Base-by-base conservation (phyloP, 106 monocot genomes). In the Alisma plantagoaquatica region DNA sequence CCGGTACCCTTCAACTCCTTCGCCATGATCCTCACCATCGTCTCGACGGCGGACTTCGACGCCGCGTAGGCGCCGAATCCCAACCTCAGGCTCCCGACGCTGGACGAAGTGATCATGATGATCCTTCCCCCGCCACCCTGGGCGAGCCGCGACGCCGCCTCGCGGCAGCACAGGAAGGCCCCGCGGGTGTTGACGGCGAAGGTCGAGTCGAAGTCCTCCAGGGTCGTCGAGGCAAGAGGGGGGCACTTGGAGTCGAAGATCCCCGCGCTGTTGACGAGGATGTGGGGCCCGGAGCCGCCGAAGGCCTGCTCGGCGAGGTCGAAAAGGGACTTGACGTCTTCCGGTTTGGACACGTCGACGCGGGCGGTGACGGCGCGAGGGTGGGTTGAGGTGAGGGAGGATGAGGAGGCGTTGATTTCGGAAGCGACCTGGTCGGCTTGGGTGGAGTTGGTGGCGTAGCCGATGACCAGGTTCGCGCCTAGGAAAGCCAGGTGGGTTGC, bases 1-100 rank as follows among this genome's bases (percentile, higher is more conserved):
- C 55, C 62, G 4, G 61, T 70, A 2, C 54, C 70, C 38, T 16
- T 12, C 45, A 70, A 22, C 55, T 70, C 70, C 70, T 66, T 65
- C 25, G 72, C 72, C 58, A 73, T 32, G 21, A 73, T 46, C 66
- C 28, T 65, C 33, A 43, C 44, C 72, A 66, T 73, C 45, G 65
- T 47, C 65, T 73, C 72, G 53, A 73, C 65, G n/a, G 72, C 72
- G 23, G 57, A 38, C 57, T 57, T 57, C 4, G 57, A 57, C 25
- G 57, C 57, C 22, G 41, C 57, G 33, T 57, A 57, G 23, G 41
- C 41, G 25, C 21, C 25, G 23, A 12, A 43, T 23, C 57, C 38
- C 22, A 27, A 23, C 4, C 22, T 20, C 11, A 42, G 38, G 16
- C 21, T 15, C 11, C 42, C 57, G 14, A 57, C 41, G 15, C 23